Evolutionary conservation across 768 basidiomycete species (phyloP).

Genomic region (Tephrocybe sp.): DNA sequence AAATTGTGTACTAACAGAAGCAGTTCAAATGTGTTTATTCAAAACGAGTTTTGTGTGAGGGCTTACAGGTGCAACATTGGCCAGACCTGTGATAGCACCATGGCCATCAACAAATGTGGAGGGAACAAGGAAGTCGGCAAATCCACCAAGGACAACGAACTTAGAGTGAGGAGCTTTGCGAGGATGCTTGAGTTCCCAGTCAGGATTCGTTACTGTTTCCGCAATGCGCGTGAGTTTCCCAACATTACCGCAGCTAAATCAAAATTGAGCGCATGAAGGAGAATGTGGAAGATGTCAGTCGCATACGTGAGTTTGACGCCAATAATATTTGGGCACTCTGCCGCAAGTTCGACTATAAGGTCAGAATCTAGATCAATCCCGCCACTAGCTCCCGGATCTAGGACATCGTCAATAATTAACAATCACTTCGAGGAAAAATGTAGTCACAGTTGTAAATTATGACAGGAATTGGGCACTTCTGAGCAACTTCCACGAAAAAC

Average conservation of each 20-base stretch:
- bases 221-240: slow-evolving; percentile 88
- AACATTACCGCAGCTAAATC: slow-evolving; percentile 77
- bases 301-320: slow-evolving; percentile 90
- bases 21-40: neutral
- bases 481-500: slow-evolving; percentile 74
- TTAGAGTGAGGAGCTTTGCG: slow-evolving; percentile 64
- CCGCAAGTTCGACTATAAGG: slow-evolving; percentile 76
- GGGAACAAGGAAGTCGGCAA: slow-evolving; percentile 77
- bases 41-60: slow-evolving; percentile 3
- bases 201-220: slow-evolving; percentile 54
- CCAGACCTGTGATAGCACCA: slow-evolving; percentile 89
- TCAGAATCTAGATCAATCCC: slow-evolving; percentile 93
- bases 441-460: slow-evolving; percentile 84
- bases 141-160: slow-evolving; percentile 87
- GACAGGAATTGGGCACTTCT: slow-evolving; percentile 82
- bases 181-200: slow-evolving; percentile 58
- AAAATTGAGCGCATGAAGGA: neutral
- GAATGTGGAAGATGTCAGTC: neutral
- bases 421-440: slow-evolving; percentile 3
- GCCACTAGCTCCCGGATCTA: slow-evolving; percentile 83
- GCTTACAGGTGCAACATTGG: slow-evolving; percentile 74
- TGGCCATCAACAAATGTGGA: slow-evolving; percentile 71
- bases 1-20: slow-evolving; percentile 48
- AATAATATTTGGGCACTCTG: slow-evolving; percentile 69
- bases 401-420: slow-evolving; percentile 4